Percentiles rank a stretch among this genome's conserved stretches.
phyloP scores from a whole-genome alignment of 2,329 filamentous ascomycete genomes.

The Elsinoe australis region DNA sequence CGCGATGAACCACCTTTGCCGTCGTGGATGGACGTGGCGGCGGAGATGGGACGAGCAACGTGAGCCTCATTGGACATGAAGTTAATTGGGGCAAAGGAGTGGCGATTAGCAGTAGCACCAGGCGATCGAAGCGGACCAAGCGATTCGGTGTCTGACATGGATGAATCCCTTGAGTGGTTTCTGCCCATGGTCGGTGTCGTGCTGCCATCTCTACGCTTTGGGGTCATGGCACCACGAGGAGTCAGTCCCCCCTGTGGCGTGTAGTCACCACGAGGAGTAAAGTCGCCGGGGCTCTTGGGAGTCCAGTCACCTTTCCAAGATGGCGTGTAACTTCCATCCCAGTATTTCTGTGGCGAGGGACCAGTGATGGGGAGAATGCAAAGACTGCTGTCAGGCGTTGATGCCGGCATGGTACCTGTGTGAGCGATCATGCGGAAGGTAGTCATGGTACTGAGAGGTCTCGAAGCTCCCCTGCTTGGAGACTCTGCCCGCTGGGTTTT shows the following conservation, averaged over 20 bases:
- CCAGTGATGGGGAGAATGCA: conserved; percentile 16
- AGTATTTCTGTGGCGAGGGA: conserved; percentile 16
- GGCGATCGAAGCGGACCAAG: conserved; percentile 8
- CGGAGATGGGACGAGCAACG: conserved; percentile 15
- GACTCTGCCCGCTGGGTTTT: conserved; percentile 6
- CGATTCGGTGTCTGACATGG: conserved; percentile 15
- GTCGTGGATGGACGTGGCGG: conserved; percentile 15
- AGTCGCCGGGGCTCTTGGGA: conserved; percentile 14
- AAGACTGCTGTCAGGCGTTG: conserved; percentile 13
- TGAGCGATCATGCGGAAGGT: conserved; percentile 17
- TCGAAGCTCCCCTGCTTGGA: not conserved
- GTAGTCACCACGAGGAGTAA: conserved; percentile 11
- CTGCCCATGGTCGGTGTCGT: not conserved
- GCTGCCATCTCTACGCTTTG: conserved; percentile 3
- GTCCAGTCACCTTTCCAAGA: conserved; percentile 15
- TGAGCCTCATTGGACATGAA: conserved; percentile 17
- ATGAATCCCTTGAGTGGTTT: conserved; percentile 8
- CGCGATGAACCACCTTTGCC: not conserved
- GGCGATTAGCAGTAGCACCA: not conserved
- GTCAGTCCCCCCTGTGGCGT: conserved; percentile 3
- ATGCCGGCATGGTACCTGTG: conserved; percentile 12
- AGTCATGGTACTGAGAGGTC: conserved; percentile 10
- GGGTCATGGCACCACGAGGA: conserved; percentile 11
- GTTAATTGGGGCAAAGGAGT: conserved; percentile 14
- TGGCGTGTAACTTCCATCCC: conserved; percentile 16